Percentiles rank a stretch among this genome's conserved stretches.
Conservation (phyloP, 2,329 filamentous ascomycete species). For the Zymoseptoria crescenta region DNA sequence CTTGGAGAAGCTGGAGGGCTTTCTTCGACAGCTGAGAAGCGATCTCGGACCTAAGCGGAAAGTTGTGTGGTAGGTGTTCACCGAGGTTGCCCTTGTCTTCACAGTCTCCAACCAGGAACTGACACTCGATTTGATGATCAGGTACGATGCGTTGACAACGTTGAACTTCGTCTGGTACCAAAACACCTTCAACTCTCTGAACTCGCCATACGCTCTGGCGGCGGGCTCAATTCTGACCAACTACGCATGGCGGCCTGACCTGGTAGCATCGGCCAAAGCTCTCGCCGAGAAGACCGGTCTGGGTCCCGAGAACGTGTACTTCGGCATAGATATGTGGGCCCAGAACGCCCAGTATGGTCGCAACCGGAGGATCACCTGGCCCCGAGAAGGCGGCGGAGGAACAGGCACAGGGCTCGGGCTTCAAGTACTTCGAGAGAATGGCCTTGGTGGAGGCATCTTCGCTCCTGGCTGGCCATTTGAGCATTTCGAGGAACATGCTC, state of each 20-base stretch:
- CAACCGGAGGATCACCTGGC: slow-evolving; percentile 31
- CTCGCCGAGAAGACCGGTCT: slow-evolving; percentile 24
- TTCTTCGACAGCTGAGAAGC: slow-evolving; percentile 32
- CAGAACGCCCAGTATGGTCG: slow-evolving; percentile 31
- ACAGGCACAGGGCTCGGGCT: slow-evolving; percentile 37
- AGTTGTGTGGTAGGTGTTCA: slow-evolving; percentile 33
- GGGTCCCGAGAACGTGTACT: slow-evolving; percentile 27
- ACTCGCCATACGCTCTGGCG: slow-evolving; percentile 32
- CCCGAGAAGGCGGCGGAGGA: slow-evolving; percentile 32
- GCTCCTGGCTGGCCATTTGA: slow-evolving; percentile 43
- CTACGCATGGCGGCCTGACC: slow-evolving; percentile 35
- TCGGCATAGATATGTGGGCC: slow-evolving; percentile 42
- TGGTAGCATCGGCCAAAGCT: slow-evolving; percentile 22
- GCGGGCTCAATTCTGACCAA: slow-evolving; percentile 38
- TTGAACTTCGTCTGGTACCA: slow-evolving; percentile 38
- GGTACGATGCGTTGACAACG: slow-evolving; percentile 41
- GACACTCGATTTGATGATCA: slow-evolving; percentile 10
- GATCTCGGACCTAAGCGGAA: slow-evolving; percentile 25
- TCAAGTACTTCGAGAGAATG: slow-evolving; percentile 28
- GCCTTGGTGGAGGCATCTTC: slow-evolving; percentile 37
- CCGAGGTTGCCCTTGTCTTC: neutral
- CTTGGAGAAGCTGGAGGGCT: slow-evolving; percentile 26
- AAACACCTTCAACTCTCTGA: slow-evolving; percentile 36
- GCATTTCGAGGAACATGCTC: slow-evolving; percentile 31
- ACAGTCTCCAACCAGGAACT: neutral